Evolutionary conservation across 2,329 filamentous ascomycete genomes (phyloP).

Genomic region (Emmonsiellopsis sp.): DNA sequence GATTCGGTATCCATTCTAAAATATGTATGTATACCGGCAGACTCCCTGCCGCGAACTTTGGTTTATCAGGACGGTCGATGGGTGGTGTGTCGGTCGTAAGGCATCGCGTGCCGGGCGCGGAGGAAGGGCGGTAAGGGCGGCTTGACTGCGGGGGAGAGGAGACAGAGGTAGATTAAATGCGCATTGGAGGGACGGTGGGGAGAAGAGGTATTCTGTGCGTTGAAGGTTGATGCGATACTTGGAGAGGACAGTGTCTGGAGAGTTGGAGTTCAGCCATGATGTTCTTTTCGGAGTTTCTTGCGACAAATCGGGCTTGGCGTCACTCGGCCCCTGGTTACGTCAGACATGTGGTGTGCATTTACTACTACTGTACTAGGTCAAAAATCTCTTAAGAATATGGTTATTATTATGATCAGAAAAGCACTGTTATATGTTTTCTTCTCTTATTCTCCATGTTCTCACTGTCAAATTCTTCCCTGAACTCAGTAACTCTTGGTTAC

Average conservation of each 20-base stretch:
- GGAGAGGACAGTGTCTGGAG: not conserved
- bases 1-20: constrained; percentile 26
- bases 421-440: no score
- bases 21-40: not conserved
- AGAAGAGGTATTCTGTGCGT: no score
- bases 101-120: not conserved
- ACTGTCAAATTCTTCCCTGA: no score
- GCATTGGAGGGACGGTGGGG: no score
- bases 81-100: not conserved
- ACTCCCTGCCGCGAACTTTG: no score
- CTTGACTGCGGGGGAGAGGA: not conserved
- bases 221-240: no score
- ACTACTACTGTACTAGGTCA: no score
- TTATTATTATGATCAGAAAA: no score
- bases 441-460: no score
- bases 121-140: not conserved
- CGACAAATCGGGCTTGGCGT: not conserved
- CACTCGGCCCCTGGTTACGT: not conserved
- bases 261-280: not conserved
- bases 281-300: not conserved
- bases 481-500: no score
- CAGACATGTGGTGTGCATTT: not conserved
- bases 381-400: no score
- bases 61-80: not conserved
- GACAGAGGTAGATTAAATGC: no score